Evolutionary conservation across 169 alveolate species (phyloP).

Genomic region (Plasmodium coatneyi): DNA sequence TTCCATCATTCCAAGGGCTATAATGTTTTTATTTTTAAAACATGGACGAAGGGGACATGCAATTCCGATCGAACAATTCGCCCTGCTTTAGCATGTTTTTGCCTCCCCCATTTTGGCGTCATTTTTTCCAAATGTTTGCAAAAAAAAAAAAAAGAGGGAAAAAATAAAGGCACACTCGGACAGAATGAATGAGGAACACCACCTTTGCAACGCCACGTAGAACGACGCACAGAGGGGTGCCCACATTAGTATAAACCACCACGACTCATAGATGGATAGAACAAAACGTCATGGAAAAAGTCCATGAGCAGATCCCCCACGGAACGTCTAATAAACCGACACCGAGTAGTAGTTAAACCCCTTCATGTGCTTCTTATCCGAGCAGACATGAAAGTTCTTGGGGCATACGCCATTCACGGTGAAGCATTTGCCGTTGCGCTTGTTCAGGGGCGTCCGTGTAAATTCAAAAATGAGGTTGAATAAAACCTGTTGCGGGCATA

Average conservation of each 20-base stretch:
- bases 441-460: slow-evolving; percentile 29
- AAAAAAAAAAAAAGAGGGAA: background rate
- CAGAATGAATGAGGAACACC: no score
- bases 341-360: slow-evolving; percentile 47
- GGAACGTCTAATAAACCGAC: slow-evolving; percentile 42
- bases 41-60: background rate
- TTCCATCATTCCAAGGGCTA: background rate
- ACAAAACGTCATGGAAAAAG: background rate
- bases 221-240: background rate
- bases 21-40: background rate
- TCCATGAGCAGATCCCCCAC: background rate
- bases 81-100: background rate
- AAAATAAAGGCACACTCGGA: background rate
- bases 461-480: slow-evolving; percentile 59
- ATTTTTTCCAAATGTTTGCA: background rate
- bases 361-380: slow-evolving; percentile 26
- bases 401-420: slow-evolving; percentile 44
- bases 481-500: slow-evolving; percentile 24
- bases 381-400: slow-evolving; percentile 44
- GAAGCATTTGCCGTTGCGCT: slow-evolving; percentile 42
- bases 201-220: background rate
- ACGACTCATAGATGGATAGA: background rate
- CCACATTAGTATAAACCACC: background rate
- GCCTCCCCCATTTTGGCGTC: background rate
- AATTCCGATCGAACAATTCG: background rate